Base-by-base conservation (phyloP, 768 basidiomycete species). In the Russula earlei region DNA sequence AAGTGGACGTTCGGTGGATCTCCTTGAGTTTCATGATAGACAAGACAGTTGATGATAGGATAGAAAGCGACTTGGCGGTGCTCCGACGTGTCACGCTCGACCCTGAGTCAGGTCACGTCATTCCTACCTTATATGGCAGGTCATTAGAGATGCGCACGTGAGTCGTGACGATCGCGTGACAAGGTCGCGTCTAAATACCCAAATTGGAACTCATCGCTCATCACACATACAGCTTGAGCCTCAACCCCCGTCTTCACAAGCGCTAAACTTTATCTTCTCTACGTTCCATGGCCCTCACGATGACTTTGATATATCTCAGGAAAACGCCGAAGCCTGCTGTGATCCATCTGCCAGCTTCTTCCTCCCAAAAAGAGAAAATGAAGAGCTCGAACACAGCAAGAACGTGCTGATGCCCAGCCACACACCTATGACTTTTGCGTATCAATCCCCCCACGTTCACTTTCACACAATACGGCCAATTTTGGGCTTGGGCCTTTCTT, bases 1-100 rank as follows among this genome's bases (percentile, higher is more conserved):
- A 89, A n/a, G 88, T 90, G 48, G 89, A 84, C 8, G 89, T 92
- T 67, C 88, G 79, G 66, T 86, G 82, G 58, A 94, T 84, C 72
- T 87, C 80, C 73, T 87, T 87, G 66, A 85, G 77, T 69, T 86
- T 87, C 85, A 87, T 87, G 62, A 54, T 45, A 49, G 40, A n/a
- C n/a, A n/a, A n/a, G n/a, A n/a, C n/a, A 22, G 42, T 41, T 49
- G 42, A 34, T 31, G 42, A 29, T 40, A n/a, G 36, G 34, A 49
- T n/a, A n/a, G n/a, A 51, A 54, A 20, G 25, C 38, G 17, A n/a
- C 24, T 17, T 22, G 47, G 14, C n/a, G n/a, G n/a, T n/a, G n/a
- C n/a, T n/a, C n/a, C n/a, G n/a, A n/a, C n/a, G n/a, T n/a, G n/a
- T 59, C 53, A 54, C n/a, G 31, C 14, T 52, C 57, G 56, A 57